phyloP scores from a whole-genome alignment of 2,329 filamentous ascomycete species.

The Apiospora aurea region DNA sequence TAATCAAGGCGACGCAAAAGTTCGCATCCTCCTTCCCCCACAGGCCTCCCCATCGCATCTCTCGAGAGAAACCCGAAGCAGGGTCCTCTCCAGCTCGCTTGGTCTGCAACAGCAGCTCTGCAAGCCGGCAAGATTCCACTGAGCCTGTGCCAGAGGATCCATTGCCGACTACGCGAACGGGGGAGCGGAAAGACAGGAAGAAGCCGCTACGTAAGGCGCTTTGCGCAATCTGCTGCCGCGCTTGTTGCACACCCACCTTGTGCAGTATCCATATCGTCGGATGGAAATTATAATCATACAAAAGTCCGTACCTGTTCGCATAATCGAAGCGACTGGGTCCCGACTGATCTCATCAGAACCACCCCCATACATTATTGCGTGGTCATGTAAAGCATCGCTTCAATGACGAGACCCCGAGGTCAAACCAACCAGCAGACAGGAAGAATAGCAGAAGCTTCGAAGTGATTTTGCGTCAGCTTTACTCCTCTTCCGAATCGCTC shows the following conservation, averaged over 20 bases:
- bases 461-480: slow-evolving; percentile 18
- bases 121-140: not conserved
- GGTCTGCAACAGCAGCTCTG: not conserved
- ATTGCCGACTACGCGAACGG: not conserved
- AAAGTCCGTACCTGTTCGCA: slow-evolving; percentile 1
- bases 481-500: slow-evolving; percentile 59
- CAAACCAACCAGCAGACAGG: not conserved
- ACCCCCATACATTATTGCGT: not conserved
- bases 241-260: slow-evolving; percentile 8
- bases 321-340: not conserved
- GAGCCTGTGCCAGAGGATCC: not conserved
- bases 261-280: not conserved
- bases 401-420: not conserved
- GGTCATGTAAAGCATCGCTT: not conserved
- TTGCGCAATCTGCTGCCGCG: slow-evolving; percentile 7
- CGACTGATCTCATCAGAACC: not conserved
- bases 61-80: not conserved
- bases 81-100: not conserved
- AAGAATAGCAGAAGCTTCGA: not conserved
- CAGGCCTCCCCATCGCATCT: slow-evolving; percentile 5
- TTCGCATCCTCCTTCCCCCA: not conserved
- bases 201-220: not conserved
- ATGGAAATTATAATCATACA: slow-evolving; percentile 24
- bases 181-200: slow-evolving; percentile 4
- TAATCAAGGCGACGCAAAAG: not conserved